Percentiles rank a stretch among this genome's conserved stretches.
phyloP scores from a whole-genome alignment of 805 yeast species.

The Ogataea pignaliae region DNA sequence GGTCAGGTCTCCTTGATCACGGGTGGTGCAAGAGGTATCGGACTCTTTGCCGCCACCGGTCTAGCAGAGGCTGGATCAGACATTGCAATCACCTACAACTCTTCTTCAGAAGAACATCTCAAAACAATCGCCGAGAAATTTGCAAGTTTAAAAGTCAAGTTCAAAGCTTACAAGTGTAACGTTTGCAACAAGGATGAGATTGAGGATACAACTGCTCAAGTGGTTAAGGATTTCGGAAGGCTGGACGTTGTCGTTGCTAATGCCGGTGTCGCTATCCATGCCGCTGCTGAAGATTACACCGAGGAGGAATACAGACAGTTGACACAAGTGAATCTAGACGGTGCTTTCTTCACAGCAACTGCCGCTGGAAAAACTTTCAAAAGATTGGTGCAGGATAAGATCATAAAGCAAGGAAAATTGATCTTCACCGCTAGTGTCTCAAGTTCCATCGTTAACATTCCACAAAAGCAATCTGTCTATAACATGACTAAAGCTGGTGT shows the following conservation, averaged over 20 bases:
- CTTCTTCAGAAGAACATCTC: conserved; percentile 10
- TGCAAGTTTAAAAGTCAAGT: conserved; percentile 10
- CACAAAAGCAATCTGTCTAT: conserved; percentile 43
- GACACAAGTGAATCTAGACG: conserved; percentile 43
- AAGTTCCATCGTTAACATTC: conserved; percentile 46
- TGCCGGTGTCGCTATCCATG: conserved; percentile 33
- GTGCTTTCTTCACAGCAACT: conserved; percentile 46
- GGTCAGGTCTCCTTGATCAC: conserved; percentile 43
- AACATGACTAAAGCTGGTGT: conserved; percentile 45
- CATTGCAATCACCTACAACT: conserved; percentile 35
- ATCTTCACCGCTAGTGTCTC: conserved; percentile 50
- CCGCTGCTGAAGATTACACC: conserved; percentile 31
- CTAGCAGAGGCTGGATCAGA: conserved; percentile 47
- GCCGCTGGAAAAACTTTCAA: conserved; percentile 41
- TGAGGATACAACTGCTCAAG: conserved; percentile 22
- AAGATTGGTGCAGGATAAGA: conserved; percentile 31
- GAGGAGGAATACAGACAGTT: conserved; percentile 31
- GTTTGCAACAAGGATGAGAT: conserved; percentile 30
- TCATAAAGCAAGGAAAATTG: conserved; percentile 35
- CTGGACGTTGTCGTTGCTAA: conserved; percentile 40
- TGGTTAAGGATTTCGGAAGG: conserved; percentile 33
- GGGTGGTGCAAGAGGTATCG: conserved; percentile 59
- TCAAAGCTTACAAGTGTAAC: conserved; percentile 27
- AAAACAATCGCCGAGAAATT: conserved; percentile 7
- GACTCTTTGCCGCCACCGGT: conserved; percentile 47